A percentile compares a stretch with the other conserved stretches of the same genome.
phyloP scores from a whole-genome alignment of 441 rosid species.

The Geranium incanum region DNA sequence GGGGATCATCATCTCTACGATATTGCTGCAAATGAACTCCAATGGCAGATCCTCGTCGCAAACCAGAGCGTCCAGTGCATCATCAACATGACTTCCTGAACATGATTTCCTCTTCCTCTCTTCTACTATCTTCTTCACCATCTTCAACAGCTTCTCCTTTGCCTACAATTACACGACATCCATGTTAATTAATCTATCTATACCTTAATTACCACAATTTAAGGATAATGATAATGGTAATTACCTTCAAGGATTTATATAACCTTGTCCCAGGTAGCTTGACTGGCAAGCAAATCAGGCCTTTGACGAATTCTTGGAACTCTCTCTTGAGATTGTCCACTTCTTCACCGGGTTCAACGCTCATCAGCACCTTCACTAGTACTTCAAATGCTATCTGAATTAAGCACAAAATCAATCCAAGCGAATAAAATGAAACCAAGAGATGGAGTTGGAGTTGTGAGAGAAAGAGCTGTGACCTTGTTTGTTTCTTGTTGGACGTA shows the following conservation, averaged over 20 bases:
- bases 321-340: constrained; percentile 44
- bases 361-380: constrained; percentile 49
- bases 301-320: constrained; percentile 62
- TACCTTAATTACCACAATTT: not conserved
- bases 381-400: constrained; percentile 49
- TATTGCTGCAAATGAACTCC: constrained; percentile 52
- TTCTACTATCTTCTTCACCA: constrained; percentile 44
- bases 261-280: constrained; percentile 63
- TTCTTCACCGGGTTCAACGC: constrained; percentile 45
- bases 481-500: constrained; percentile 47
- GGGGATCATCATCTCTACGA: constrained; percentile 78
- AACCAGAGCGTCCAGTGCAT: constrained; percentile 59
- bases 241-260: constrained; percentile 56
- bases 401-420: too few species aligned
- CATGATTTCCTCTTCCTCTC: constrained; percentile 37
- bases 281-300: constrained; percentile 58
- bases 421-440: too few species aligned
- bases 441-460: not conserved
- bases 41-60: constrained; percentile 47
- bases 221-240: too few species aligned
- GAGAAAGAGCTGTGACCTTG: constrained; percentile 34
- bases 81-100: constrained; percentile 24
- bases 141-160: constrained; percentile 42
- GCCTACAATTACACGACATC: constrained; percentile 36
- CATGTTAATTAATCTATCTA: not conserved